Evolutionary conservation across 495 filamentous ascomycete genomes (phyloP), one percentile per base, ranked within the genome.

Genomic region (Lasiosphaeria ovina): DNA sequence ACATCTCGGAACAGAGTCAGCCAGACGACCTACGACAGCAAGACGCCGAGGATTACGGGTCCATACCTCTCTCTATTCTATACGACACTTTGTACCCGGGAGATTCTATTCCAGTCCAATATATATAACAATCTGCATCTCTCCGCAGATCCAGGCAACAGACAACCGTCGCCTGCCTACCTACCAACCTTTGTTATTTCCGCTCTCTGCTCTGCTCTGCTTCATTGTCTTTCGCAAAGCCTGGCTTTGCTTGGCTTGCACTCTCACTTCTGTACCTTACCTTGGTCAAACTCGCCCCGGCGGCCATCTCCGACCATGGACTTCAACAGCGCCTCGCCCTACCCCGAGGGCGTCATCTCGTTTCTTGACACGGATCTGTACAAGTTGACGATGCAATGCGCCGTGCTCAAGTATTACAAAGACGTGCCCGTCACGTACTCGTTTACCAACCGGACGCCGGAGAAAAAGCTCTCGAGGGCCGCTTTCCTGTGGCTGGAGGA

Each of bases 381-480:
- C 82, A 98, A 98, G 75, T 74, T 98, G 69, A 98, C 94, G 9
- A 98, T 98, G 94, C 94, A 98, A 85, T 96, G 90, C 70, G 94
- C 93, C 45, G 85, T 98, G 63, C 80, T 96, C 54, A 92, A 91
- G 69, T 93, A 90, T 76, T 97, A 95, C 71, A 86, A 88, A 14
- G 83, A 93, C 65, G 86, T 92, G 55, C 76, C 89, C 42, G 93
- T 97, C 49, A 91, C 89, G 6, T 98, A 98, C 72, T 82, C 86
- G 55, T 95, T 96, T 80, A 97, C 91, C 47, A 98, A 98, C 72
- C 88, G 94, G 17, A 98, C 95, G 12, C 90, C 91, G 11, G 83
- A 97, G 49, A 93, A 97, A 86, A 93, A 93, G 72, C 74, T 98
- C 57, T 93, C 83, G 17, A 83, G 91, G 59, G 82, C 78, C 54